Percentiles rank a stretch among this genome's conserved stretches.
These are phyloP conservation scores for Lactifluus pinguis DNA, from an alignment of 768 basidiomycete genomes.

Conservation along the genomic window DNA sequence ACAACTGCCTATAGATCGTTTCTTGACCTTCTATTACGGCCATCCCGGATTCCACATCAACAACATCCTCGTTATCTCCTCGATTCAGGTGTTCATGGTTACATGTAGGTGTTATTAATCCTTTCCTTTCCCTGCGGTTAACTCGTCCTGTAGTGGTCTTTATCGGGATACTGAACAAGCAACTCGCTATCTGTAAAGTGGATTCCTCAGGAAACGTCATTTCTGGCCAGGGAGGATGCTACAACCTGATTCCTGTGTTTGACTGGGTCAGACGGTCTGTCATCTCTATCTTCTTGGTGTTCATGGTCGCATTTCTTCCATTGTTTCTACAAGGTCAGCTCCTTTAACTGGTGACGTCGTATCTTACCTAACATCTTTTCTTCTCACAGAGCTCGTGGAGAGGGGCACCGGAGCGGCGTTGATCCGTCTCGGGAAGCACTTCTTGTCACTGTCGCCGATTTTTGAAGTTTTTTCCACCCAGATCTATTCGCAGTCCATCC, in stretches of 20 bases:
- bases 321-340: slow-evolving; percentile 85
- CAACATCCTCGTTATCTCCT: slow-evolving; percentile 98
- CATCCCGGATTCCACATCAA: slow-evolving; percentile 99
- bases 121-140: not conserved
- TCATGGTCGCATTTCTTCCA: slow-evolving; percentile 95
- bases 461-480: slow-evolving; percentile 99
- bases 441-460: slow-evolving; percentile 91
- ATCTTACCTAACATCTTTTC: not conserved
- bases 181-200: slow-evolving; percentile 78
- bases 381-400: slow-evolving; percentile 74
- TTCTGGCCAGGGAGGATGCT: slow-evolving; percentile 84
- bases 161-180: slow-evolving; percentile 94
- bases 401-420: slow-evolving; percentile 92
- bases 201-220: slow-evolving; percentile 75
- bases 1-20: slow-evolving; percentile 94
- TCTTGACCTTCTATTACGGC: slow-evolving; percentile 99
- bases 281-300: slow-evolving; percentile 96
- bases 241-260: slow-evolving; percentile 93
- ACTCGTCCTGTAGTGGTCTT: slow-evolving; percentile 54
- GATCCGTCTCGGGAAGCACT: slow-evolving; percentile 91
- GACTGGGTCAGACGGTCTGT: slow-evolving; percentile 98
- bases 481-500: slow-evolving; percentile 94
- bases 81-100: slow-evolving; percentile 96
- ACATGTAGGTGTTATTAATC: slow-evolving; percentile 50
- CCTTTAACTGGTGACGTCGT: slow-evolving; percentile 6